These are phyloP conservation scores for Colletotrichum zoysiae DNA, from an alignment of 2,329 filamentous ascomycete species.

Conservation along the genomic window DNA sequence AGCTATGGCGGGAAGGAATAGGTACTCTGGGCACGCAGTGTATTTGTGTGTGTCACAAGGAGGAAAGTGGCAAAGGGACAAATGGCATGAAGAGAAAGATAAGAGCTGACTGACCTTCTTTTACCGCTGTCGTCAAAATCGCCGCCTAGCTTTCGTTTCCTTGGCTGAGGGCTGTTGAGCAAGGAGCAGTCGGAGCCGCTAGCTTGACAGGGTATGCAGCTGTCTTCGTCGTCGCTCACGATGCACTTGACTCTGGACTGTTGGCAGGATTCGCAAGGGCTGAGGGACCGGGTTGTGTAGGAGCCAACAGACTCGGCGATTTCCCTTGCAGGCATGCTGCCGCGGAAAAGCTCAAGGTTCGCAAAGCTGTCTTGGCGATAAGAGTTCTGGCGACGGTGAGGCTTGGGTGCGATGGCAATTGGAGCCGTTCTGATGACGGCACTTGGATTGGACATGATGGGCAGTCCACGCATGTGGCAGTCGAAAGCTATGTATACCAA, in stretches of 20 bases:
- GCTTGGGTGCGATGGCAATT: conserved; percentile 75
- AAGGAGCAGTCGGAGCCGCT: conserved; percentile 85
- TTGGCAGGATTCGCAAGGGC: conserved; percentile 80
- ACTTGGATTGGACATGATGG: conserved; percentile 66
- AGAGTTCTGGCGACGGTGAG: conserved; percentile 58
- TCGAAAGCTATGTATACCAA: conserved; percentile 42
- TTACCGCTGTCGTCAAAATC: conserved; percentile 72
- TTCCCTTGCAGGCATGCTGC: conserved; percentile 65
- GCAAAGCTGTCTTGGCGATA: conserved; percentile 61
- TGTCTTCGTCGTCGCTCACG: conserved; percentile 76
- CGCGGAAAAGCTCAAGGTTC: conserved; percentile 61
- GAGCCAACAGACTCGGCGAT: conserved; percentile 62
- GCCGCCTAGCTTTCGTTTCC: conserved; percentile 83
- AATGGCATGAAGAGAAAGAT: conserved; percentile 12
- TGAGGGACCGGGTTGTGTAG: conserved; percentile 56
- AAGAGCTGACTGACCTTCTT: conserved; percentile 72
- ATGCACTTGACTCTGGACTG: conserved; percentile 82
- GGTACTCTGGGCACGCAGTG: background rate
- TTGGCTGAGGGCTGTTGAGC: conserved; percentile 79
- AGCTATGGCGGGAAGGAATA: background rate
- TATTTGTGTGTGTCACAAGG: background rate
- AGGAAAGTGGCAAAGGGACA: conserved; percentile 2
- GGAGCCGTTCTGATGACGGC: conserved; percentile 71
- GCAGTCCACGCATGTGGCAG: conserved; percentile 45
- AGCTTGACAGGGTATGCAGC: conserved; percentile 82